phyloP scores from a whole-genome alignment of 176 grass and related monocot species.

The Eragrostis nindensis region DNA sequence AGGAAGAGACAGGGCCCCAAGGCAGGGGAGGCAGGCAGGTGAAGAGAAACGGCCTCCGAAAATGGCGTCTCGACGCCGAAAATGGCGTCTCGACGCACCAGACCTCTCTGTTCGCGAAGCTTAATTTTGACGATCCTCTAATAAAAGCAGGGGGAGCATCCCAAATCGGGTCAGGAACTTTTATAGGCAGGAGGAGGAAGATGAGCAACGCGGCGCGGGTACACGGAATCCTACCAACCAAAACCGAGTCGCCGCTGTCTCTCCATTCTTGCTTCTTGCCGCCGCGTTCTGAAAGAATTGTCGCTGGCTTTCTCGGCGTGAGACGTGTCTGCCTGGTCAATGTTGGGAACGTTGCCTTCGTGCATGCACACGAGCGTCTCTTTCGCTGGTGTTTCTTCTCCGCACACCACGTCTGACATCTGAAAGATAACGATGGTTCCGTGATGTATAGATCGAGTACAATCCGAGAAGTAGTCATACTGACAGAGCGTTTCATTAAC shows the following conservation, averaged over 20 bases:
- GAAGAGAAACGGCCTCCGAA: not conserved
- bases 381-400: not conserved
- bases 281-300: constrained; percentile 9
- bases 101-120: not conserved
- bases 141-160: constrained; percentile 16
- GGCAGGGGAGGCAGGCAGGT: not conserved
- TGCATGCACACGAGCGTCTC: not conserved
- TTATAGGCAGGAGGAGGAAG: not conserved
- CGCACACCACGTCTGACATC: not conserved
- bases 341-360: not conserved
- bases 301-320: not conserved
- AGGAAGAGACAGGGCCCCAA: constrained; percentile 19
- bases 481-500: not conserved
- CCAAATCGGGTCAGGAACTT: not conserved
- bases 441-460: too few species aligned
- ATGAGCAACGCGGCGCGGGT: too few species aligned
- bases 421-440: not conserved
- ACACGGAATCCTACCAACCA: not conserved
- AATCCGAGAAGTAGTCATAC: not conserved
- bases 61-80: too few species aligned
- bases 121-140: constrained; percentile 51
- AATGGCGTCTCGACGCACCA: not conserved
- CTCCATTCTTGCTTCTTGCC: not conserved
- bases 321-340: not conserved
- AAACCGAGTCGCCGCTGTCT: constrained; percentile 10